phyloP scores from a whole-genome alignment of 352 stramenopile species.

The Phytophthora fragariaefolia region DNA sequence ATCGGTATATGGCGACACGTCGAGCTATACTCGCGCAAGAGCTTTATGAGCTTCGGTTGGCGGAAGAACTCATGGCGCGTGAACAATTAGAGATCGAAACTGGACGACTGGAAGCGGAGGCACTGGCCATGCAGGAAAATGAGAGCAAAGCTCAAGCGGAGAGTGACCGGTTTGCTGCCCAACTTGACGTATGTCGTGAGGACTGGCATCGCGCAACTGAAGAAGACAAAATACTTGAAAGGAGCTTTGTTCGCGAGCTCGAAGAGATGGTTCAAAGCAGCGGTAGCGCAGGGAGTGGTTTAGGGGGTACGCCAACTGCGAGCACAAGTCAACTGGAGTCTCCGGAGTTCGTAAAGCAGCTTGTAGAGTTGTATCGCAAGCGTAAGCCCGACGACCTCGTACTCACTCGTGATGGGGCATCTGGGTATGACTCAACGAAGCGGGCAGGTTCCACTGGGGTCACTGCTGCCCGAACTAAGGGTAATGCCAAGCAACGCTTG shows the following conservation, averaged over 20 bases:
- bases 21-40: constrained; percentile 67
- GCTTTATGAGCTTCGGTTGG: constrained; percentile 73
- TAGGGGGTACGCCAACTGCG: constrained; percentile 27
- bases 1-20: constrained; percentile 65
- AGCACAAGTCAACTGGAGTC: constrained; percentile 37
- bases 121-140: constrained; percentile 23
- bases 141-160: constrained; percentile 45
- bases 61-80: constrained; percentile 54
- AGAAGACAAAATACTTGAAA: constrained; percentile 73
- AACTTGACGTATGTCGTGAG: constrained; percentile 65
- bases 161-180: constrained; percentile 52
- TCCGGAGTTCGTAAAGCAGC: constrained; percentile 70
- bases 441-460: constrained; percentile 13
- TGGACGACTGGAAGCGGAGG: constrained; percentile 33
- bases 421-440: constrained; percentile 19
- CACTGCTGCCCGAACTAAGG: constrained; percentile 30
- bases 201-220: constrained; percentile 73
- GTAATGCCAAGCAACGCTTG: constrained; percentile 53
- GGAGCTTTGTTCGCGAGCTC: constrained; percentile 67
- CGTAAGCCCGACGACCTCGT: constrained; percentile 64
- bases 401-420: constrained; percentile 9
- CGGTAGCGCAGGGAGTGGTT: not conserved
- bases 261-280: constrained; percentile 67
- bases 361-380: constrained; percentile 83
- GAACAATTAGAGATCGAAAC: constrained; percentile 54